Evolutionary conservation across 345 rosid species (phyloP), one percentile per base, ranked within the genome.

Genomic region (Excoecaria agallocha): DNA sequence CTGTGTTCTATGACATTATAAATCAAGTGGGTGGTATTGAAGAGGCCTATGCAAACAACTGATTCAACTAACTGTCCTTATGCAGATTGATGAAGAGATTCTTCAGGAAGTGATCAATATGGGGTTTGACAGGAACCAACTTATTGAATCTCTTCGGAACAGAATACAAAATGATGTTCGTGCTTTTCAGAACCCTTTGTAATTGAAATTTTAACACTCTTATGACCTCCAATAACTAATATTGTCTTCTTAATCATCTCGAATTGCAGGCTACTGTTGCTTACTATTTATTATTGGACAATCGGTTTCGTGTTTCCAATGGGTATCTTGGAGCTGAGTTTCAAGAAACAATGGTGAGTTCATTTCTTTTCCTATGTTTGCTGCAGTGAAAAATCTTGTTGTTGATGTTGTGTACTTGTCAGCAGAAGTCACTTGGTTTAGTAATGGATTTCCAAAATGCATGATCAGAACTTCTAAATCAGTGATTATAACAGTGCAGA

Each of bases 71-170:
- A 52, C 17, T 78, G 63, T 65, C 38, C 38, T 37, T 73, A 76
- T 84, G 81, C 89, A 95, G 99, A 89, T 93, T 79, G 92, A 95
- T 63, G 97, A 91, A 78, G 93, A 95, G 77, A 88, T 93, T 64
- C 86, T 95, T 78, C 89, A 87, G 82, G 90, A 89, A 77, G 93
- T 86, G 50, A 80, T 93, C 49, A 82, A 78, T 59, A 82, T 88
- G 92, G 97, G 98, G 70, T 93, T 91, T 81, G 89, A 88, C 75
- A 82, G 87, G 79, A 90, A 78, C 83, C 89, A 83, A 62, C 82
- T 91, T 58, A 63, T 90, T 73, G 97, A 93, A 74, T 90, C 94
- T 76, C 96, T 95, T 78, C 86, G 84, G 66, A 90, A 85, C 82
- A 87, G 96, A 84, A 76, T 81, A 60, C 98, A 88, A 70, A 87